Evolutionary conservation across 2,329 filamentous ascomycete species (phyloP).

Genomic region (Dothistroma pini): DNA sequence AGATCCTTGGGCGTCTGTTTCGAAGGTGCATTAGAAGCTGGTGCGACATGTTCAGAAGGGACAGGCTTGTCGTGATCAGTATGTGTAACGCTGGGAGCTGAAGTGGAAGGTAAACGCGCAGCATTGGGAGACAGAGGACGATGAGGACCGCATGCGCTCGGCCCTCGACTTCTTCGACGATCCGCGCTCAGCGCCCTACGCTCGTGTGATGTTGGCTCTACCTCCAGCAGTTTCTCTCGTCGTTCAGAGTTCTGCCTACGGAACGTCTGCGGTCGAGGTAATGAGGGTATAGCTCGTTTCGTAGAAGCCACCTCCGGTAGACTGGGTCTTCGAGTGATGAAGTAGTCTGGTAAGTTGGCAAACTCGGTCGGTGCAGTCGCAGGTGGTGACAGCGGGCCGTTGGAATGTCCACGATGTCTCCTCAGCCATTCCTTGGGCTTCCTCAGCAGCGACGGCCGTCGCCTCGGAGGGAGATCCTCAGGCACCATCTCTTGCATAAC

Average conservation of each 20-base stretch:
- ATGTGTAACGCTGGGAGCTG: slow-evolving; percentile 36
- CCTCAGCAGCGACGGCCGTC: slow-evolving; percentile 21
- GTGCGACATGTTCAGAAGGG: slow-evolving; percentile 2
- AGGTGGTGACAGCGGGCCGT: slow-evolving; percentile 11
- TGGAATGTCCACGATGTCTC: slow-evolving; percentile 30
- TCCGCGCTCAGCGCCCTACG: slow-evolving; percentile 68
- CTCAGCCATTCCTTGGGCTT: slow-evolving; percentile 23
- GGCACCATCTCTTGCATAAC: slow-evolving; percentile 24
- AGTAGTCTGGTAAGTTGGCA: slow-evolving; percentile 28
- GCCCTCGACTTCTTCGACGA: slow-evolving; percentile 36
- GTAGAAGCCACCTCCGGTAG: slow-evolving; percentile 23
- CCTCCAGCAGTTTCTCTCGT: slow-evolving; percentile 66
- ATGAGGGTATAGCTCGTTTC: slow-evolving; percentile 57
- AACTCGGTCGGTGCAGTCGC: slow-evolving; percentile 27
- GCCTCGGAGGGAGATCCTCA: slow-evolving; percentile 20
- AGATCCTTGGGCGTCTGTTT: slow-evolving; percentile 16
- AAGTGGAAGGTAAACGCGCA: slow-evolving; percentile 37
- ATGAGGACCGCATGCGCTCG: slow-evolving; percentile 38
- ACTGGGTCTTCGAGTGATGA: slow-evolving; percentile 20
- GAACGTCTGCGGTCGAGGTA: slow-evolving; percentile 75
- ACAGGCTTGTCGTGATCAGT: slow-evolving; percentile 5
- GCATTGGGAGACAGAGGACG: slow-evolving; percentile 43
- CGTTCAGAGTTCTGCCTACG: slow-evolving; percentile 78
- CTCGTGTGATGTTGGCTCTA: slow-evolving; percentile 61
- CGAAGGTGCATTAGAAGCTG: slow-evolving; percentile 6